These are phyloP conservation scores for Phytopythium ostracodes DNA, from an alignment of 352 stramenopile species.

Conservation along the genomic window DNA sequence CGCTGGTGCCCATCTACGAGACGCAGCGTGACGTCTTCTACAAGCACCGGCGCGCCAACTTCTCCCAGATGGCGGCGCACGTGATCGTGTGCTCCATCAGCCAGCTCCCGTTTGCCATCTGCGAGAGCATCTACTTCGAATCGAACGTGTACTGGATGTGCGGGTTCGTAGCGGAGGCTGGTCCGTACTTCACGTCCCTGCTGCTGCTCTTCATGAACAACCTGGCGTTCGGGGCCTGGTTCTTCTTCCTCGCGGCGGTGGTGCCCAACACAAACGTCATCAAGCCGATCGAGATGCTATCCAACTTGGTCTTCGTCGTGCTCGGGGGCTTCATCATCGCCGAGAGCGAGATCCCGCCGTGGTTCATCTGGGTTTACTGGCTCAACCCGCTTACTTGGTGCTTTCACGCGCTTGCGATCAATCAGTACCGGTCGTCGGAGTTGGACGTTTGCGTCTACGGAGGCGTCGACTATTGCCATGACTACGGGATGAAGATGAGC, in stretches of 20 bases:
- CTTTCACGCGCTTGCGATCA: slow-evolving; percentile 25
- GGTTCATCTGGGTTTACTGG: slow-evolving; percentile 49
- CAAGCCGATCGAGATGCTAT: slow-evolving; percentile 38
- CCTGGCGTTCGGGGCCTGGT: slow-evolving; percentile 27
- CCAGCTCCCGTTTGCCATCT: slow-evolving; percentile 26
- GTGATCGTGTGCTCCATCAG: slow-evolving; percentile 34
- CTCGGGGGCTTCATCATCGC: slow-evolving; percentile 42
- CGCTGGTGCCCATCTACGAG: slow-evolving; percentile 57
- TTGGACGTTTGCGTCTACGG: slow-evolving; percentile 20
- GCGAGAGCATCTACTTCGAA: slow-evolving; percentile 73
- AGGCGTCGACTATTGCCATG: slow-evolving; percentile 26
- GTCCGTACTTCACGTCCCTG: slow-evolving; percentile 57
- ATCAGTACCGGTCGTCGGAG: slow-evolving; percentile 19
- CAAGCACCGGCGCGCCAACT: slow-evolving; percentile 36
- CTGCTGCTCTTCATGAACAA: slow-evolving; percentile 50
- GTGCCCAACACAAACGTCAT: slow-evolving; percentile 33
- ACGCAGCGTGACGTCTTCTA: slow-evolving; percentile 48
- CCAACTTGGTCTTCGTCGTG: slow-evolving; percentile 32
- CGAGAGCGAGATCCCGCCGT: slow-evolving; percentile 19
- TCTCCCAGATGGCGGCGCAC: slow-evolving; percentile 77
- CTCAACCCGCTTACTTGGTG: slow-evolving; percentile 42
- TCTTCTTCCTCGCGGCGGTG: slow-evolving; percentile 34
- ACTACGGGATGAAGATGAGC: slow-evolving; percentile 28
- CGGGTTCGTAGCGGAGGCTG: slow-evolving; percentile 38
- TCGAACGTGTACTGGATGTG: slow-evolving; percentile 78